These are phyloP conservation scores for Botrytis galanthina DNA, from an alignment of 2,329 filamentous ascomycete species.

Conservation along the genomic window DNA sequence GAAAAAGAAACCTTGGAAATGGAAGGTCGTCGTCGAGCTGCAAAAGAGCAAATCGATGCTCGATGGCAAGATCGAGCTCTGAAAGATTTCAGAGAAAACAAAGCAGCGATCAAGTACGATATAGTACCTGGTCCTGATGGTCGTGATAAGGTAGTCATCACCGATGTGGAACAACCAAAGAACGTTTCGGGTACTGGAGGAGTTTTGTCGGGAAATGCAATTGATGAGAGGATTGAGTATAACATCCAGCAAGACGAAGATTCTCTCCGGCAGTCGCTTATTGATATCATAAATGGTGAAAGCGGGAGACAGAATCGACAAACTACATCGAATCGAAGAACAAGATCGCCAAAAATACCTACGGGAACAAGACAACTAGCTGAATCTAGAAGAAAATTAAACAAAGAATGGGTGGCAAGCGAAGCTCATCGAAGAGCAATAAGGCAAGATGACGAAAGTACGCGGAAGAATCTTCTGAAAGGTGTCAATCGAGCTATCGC, in stretches of 20 bases:
- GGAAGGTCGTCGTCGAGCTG: constrained; percentile 15
- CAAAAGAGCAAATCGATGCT: constrained; percentile 11
- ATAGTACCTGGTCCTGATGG: background rate
- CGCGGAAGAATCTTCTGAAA: background rate
- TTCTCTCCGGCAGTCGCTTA: background rate
- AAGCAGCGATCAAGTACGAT: background rate
- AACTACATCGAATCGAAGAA: background rate
- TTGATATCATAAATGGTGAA: background rate
- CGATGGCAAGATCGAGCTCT: constrained; percentile 8
- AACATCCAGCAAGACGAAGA: background rate
- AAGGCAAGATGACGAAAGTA: constrained; percentile 1
- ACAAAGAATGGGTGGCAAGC: background rate
- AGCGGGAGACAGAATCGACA: background rate
- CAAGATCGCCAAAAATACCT: background rate
- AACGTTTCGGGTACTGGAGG: background rate
- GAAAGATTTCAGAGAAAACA: background rate
- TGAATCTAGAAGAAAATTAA: constrained; percentile 8
- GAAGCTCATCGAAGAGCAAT: background rate
- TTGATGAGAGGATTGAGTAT: background rate
- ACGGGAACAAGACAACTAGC: constrained; percentile 4
- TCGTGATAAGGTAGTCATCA: background rate
- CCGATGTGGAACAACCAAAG: background rate
- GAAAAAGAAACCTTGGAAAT: constrained; percentile 15
- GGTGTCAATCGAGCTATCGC: background rate
- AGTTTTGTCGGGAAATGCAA: background rate